Evolutionary conservation across 192 early-diverging fungal species (phyloP).

Genomic region (Coemansia sp.): DNA sequence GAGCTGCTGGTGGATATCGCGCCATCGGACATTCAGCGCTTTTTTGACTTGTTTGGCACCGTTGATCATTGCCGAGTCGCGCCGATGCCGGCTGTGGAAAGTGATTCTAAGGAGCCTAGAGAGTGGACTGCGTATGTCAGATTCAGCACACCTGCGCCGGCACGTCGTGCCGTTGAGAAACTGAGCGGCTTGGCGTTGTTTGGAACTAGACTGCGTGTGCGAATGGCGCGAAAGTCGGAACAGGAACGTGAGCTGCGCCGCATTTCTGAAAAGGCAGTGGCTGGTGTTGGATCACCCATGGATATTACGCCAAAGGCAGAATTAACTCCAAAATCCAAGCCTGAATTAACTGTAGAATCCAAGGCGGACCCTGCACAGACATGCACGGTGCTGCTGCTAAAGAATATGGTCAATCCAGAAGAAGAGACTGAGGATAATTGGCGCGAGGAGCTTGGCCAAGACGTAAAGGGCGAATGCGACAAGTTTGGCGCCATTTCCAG

Average conservation of each 20-base stretch:
- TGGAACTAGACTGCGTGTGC: slow-evolving; percentile 54
- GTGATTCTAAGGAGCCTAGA: slow-evolving; percentile 9
- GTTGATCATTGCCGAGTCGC: slow-evolving; percentile 83
- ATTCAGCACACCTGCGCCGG: slow-evolving; percentile 67
- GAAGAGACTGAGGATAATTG: slow-evolving; percentile 82
- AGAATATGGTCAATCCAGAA: slow-evolving; percentile 34
- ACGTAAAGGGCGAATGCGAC: slow-evolving; percentile 79
- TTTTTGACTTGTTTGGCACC: slow-evolving; percentile 83
- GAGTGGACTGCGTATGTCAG: slow-evolving; percentile 65
- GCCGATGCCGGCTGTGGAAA: slow-evolving; percentile 65
- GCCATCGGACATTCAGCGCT: slow-evolving; percentile 70
- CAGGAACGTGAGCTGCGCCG: slow-evolving; percentile 27
- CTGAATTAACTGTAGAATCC: background rate
- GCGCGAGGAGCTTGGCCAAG: slow-evolving; percentile 81
- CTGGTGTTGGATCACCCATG: slow-evolving; percentile 2
- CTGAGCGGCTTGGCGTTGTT: slow-evolving; percentile 83
- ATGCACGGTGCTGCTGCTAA: slow-evolving; percentile 13
- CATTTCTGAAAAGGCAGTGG: slow-evolving; percentile 5
- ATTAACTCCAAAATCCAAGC: background rate
- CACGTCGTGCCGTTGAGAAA: slow-evolving; percentile 74
- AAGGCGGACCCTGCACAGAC: background rate
- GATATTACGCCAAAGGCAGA: slow-evolving; percentile 1
- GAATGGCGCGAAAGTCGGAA: slow-evolving; percentile 33
- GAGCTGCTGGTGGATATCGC: slow-evolving; percentile 66
- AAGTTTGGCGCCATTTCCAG: slow-evolving; percentile 77